Conservation (phyloP, 306 rosid species). For the Ormosia semicastrata region DNA sequence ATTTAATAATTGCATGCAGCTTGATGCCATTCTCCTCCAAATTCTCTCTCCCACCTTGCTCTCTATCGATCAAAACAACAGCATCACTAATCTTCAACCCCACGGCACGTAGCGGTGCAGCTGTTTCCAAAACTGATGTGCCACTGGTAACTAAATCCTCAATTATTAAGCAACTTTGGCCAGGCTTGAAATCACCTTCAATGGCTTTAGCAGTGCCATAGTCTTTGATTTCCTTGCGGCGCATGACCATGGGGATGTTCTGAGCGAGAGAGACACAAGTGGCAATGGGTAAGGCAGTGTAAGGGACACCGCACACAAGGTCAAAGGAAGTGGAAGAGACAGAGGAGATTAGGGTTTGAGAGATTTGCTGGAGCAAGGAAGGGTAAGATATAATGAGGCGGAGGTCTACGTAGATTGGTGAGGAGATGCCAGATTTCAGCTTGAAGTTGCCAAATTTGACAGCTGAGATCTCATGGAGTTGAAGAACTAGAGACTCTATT, state of each 20-base stretch:
- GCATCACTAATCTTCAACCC: slow-evolving; percentile 77
- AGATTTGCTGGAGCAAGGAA: slow-evolving; percentile 70
- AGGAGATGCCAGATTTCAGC: slow-evolving; percentile 88
- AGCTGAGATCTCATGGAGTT: slow-evolving; percentile 86
- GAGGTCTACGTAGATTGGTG: slow-evolving; percentile 90
- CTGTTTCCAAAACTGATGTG: slow-evolving; percentile 78
- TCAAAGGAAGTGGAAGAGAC: slow-evolving; percentile 62
- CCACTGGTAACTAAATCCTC: slow-evolving; percentile 94
- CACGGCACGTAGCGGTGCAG: slow-evolving; percentile 66
- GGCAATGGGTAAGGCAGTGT: slow-evolving; percentile 91
- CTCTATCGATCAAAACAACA: slow-evolving; percentile 82
- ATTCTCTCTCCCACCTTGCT: slow-evolving; percentile 90
- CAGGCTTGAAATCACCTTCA: slow-evolving; percentile 59
- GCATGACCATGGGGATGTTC: slow-evolving; percentile 84
- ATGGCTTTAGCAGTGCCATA: slow-evolving; percentile 87
- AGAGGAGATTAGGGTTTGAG: slow-evolving; percentile 65
- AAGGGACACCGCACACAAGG: slow-evolving; percentile 85
- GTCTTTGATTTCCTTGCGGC: slow-evolving; percentile 90
- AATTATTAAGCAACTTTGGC: slow-evolving; percentile 67
- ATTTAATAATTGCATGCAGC: slow-evolving; percentile 58
- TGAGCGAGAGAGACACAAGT: slow-evolving; percentile 60
- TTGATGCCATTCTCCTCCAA: slow-evolving; percentile 71
- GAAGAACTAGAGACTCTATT: slow-evolving; percentile 68
- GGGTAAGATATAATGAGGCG: slow-evolving; percentile 88
- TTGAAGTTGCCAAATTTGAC: slow-evolving; percentile 90